Evolutionary conservation across 495 filamentous ascomycete genomes (phyloP).

Genomic region (Talaromyces liani): DNA sequence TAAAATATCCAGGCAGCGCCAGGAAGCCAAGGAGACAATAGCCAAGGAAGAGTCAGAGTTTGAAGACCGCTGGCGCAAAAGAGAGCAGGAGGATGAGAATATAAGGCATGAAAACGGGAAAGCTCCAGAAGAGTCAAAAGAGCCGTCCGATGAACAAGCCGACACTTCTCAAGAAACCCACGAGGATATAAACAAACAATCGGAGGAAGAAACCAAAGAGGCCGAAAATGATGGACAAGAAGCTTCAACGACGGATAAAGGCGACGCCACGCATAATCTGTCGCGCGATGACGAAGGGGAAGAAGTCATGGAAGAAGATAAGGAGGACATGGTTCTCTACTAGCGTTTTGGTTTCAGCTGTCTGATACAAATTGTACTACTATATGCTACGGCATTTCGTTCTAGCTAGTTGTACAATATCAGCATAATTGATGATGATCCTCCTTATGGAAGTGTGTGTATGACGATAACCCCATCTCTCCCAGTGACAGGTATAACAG

Average conservation of each 20-base stretch:
- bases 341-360: slow-evolving; percentile 28
- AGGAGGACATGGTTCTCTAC: slow-evolving; percentile 83
- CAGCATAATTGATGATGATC: background rate
- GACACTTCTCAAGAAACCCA: background rate
- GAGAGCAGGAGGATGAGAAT: background rate
- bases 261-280: background rate
- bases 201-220: background rate
- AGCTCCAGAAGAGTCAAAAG: background rate
- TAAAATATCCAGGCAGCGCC: slow-evolving; percentile 51
- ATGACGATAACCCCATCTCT: background rate
- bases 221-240: background rate
- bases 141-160: background rate
- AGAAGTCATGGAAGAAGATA: slow-evolving; percentile 68
- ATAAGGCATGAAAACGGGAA: background rate
- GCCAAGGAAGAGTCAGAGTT: slow-evolving; percentile 45
- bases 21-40: slow-evolving; percentile 46
- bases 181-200: background rate
- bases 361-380: background rate
- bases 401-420: slow-evolving; percentile 2
- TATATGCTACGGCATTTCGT: slow-evolving; percentile 6
- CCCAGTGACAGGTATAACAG: background rate
- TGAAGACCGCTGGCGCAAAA: slow-evolving; percentile 23
- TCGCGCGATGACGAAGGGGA: slow-evolving; percentile 54
- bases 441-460: background rate
- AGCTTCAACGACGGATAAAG: background rate